phyloP scores from a whole-genome alignment of 2,329 filamentous ascomycete genomes.

The Neofusicoccum laricinum region DNA sequence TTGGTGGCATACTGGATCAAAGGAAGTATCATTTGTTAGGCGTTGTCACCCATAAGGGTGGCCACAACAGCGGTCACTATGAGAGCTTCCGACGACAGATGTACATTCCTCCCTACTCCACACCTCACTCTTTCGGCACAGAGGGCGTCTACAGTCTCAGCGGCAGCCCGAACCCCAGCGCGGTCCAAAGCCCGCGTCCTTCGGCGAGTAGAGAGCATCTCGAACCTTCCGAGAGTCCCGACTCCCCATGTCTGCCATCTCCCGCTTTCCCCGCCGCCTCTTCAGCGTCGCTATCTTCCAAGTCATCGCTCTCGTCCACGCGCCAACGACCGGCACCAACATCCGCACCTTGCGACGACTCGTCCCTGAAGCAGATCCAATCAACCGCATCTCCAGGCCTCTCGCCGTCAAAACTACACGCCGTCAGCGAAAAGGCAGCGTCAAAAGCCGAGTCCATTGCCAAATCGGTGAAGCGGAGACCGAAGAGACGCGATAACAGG shows the following conservation, averaged over 20 bases:
- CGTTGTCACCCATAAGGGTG: slow-evolving; percentile 91
- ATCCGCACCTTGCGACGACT: slow-evolving; percentile 7
- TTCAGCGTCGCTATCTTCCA: slow-evolving; percentile 1
- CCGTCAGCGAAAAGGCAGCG: slow-evolving; percentile 17
- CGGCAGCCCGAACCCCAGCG: slow-evolving; percentile 50
- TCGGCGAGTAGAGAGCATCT: slow-evolving; percentile 28
- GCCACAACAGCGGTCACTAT: slow-evolving; percentile 94
- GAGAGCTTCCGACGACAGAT: slow-evolving; percentile 92
- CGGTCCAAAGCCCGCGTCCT: slow-evolving; percentile 29
- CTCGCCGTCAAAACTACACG: slow-evolving; percentile 3
- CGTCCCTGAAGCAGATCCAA: slow-evolving; percentile 18
- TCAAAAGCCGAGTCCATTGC: slow-evolving; percentile 45
- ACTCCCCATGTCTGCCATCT: not conserved
- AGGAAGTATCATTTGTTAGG: slow-evolving; percentile 81
- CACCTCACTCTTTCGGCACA: slow-evolving; percentile 72
- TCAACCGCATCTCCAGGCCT: not conserved
- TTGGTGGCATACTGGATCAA: slow-evolving; percentile 75
- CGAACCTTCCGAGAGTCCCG: not conserved
- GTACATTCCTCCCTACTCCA: slow-evolving; percentile 74
- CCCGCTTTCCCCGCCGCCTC: slow-evolving; percentile 5
- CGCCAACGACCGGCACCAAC: not conserved
- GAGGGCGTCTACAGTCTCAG: slow-evolving; percentile 64
- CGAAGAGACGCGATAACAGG: slow-evolving; percentile 63
- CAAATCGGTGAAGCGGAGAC: slow-evolving; percentile 47
- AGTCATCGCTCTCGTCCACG: slow-evolving; percentile 11